Conservation (phyloP, 768 basidiomycete genomes). For the Boletus patriciae region DNA sequence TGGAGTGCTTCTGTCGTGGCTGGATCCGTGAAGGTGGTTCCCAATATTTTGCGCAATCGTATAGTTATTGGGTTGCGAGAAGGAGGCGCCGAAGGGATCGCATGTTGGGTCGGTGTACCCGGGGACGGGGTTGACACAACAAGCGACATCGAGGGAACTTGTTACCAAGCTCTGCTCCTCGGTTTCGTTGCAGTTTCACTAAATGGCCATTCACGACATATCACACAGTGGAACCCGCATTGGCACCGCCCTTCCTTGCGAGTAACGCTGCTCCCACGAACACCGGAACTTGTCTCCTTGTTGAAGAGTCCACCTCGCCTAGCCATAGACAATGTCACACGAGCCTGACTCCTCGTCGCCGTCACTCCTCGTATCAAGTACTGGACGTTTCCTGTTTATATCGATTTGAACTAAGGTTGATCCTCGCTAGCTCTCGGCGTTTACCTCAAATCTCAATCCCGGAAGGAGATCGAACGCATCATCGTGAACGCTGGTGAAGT, state of each 20-base stretch:
- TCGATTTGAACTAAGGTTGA: background rate
- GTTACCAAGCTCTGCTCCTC: too few species aligned
- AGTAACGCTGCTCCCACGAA: background rate
- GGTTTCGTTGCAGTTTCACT: background rate
- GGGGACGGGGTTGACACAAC: slow-evolving; percentile 1
- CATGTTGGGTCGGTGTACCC: slow-evolving; percentile 13
- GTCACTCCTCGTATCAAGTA: background rate
- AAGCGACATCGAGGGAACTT: slow-evolving; percentile 11
- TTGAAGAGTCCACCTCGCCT: background rate
- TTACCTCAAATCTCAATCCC: background rate
- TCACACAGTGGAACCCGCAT: background rate
- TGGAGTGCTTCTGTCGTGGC: slow-evolving; percentile 77
- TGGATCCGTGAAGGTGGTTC: slow-evolving; percentile 75
- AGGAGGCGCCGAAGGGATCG: background rate
- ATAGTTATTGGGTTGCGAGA: slow-evolving; percentile 75
- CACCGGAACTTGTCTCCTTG: background rate
- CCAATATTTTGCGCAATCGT: slow-evolving; percentile 87
- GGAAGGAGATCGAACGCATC: background rate
- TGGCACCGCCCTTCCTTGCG: too few species aligned
- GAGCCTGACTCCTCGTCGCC: background rate
- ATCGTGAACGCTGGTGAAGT: background rate
- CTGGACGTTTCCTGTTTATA: background rate
- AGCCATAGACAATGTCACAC: background rate
- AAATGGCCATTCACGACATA: background rate
- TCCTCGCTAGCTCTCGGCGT: background rate